These are phyloP conservation scores for Tuber aestivum DNA, from an alignment of 495 filamentous ascomycete genomes.

Conservation along the genomic window DNA sequence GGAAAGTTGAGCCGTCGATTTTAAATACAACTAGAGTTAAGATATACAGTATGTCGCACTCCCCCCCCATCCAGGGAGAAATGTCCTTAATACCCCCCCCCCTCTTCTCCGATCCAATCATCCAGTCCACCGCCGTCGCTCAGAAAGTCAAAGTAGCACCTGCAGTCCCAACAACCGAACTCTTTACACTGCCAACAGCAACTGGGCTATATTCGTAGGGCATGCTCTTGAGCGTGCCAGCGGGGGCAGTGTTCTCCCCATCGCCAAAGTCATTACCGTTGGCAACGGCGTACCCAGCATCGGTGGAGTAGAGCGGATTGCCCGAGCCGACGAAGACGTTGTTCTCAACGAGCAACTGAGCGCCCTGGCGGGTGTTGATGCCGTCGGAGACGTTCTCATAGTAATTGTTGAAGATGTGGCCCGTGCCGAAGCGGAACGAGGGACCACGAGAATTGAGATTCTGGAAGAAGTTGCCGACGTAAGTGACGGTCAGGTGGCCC, in stretches of 20 bases:
- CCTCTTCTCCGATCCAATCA: not conserved
- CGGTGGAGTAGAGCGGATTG: conserved; percentile 51
- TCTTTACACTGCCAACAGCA: conserved; percentile 47
- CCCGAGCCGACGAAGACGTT: conserved; percentile 51
- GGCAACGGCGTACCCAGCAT: conserved; percentile 52
- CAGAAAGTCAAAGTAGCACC: conserved; percentile 52
- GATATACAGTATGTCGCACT: not conserved
- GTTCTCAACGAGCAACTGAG: conserved; percentile 59
- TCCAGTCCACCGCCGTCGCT: not conserved
- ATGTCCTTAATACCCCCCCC: not conserved
- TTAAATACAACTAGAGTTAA: not conserved
- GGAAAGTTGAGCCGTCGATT: not conserved
- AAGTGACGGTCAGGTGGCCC: conserved; percentile 56
- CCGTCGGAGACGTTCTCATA: conserved; percentile 49
- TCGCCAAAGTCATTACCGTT: conserved; percentile 56
- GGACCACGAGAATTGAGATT: conserved; percentile 58
- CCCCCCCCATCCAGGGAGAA: not conserved
- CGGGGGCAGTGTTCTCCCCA: conserved; percentile 48
- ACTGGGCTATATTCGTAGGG: conserved; percentile 52
- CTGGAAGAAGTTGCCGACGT: conserved; percentile 57
- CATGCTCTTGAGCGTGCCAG: conserved; percentile 49
- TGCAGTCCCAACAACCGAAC: conserved; percentile 50
- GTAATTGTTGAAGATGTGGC: conserved; percentile 25
- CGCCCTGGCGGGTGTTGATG: conserved; percentile 60
- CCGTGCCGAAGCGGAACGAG: conserved; percentile 59